These are phyloP conservation scores for Spathaspora passalidarum DNA, from an alignment of 805 yeast species.

Conservation along the genomic window DNA sequence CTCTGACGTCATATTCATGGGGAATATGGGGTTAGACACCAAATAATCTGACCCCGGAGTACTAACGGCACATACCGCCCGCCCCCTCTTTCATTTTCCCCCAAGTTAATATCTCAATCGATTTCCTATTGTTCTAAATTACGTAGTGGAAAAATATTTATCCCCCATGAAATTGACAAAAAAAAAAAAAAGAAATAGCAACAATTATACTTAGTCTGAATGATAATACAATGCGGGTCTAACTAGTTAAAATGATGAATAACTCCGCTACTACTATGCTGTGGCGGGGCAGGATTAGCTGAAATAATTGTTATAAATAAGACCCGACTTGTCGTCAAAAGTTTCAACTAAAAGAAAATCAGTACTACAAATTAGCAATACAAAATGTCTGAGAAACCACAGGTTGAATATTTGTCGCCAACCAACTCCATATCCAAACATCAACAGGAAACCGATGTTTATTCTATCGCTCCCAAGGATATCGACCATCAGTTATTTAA, in stretches of 20 bases:
- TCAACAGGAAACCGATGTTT: not conserved
- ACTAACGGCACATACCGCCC: no score
- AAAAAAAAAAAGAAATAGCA: not conserved
- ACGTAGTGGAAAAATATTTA: not conserved
- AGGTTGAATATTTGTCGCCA: slow-evolving; percentile 4
- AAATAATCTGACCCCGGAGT: no score
- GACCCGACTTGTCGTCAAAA: not conserved
- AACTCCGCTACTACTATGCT: not conserved
- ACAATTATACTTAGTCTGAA: not conserved
- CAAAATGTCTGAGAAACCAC: slow-evolving; percentile 1
- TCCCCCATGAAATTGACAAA: not conserved
- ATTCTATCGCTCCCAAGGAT: not conserved
- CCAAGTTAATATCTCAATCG: not conserved
- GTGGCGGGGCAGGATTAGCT: not conserved
- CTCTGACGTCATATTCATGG: no score
- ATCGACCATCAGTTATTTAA: not conserved
- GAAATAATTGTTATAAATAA: not conserved
- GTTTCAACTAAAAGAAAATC: not conserved
- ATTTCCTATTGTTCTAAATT: not conserved
- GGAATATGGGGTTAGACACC: no score
- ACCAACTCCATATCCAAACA: not conserved
- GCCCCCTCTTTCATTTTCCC: not conserved
- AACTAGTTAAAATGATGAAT: not conserved
- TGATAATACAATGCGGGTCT: not conserved
- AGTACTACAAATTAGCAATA: not conserved